Conservation (phyloP, 371 early-diverging fungal species). For the Mucor plumbeus region DNA sequence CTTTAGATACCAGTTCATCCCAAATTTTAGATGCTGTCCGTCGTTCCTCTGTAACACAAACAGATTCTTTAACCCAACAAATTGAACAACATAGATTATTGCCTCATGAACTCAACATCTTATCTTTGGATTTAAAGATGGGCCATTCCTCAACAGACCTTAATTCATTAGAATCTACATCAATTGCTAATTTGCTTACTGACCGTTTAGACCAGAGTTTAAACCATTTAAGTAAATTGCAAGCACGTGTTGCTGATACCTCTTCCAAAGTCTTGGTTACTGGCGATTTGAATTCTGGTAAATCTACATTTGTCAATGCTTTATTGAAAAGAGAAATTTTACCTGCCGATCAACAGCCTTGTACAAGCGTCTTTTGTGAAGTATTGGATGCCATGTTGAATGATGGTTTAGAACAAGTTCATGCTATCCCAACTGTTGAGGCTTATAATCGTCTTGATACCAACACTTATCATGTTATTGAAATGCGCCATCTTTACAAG, state of each 20-base stretch:
- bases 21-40: conserved; percentile 38
- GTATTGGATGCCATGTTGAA: conserved; percentile 90
- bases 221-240: conserved; percentile 81
- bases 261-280: conserved; percentile 94
- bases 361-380: conserved; percentile 94
- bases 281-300: conserved; percentile 97
- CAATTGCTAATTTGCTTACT: conserved; percentile 75
- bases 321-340: conserved; percentile 86
- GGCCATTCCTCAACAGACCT: conserved; percentile 57
- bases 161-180: conserved; percentile 62
- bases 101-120: conserved; percentile 60
- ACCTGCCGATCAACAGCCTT: conserved; percentile 96
- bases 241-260: conserved; percentile 87
- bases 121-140: conserved; percentile 72
- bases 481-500: conserved; percentile 64
- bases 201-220: conserved; percentile 69
- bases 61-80: conserved; percentile 22
- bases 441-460: conserved; percentile 74
- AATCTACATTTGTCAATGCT: conserved; percentile 97
- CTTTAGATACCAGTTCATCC: conserved; percentile 31
- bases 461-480: conserved; percentile 72
- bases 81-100: conserved; percentile 34
- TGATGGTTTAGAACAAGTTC: conserved; percentile 88
- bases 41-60: conserved; percentile 16
- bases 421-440: conserved; percentile 76